These are phyloP conservation scores for Arthrocladium fulminans DNA, from an alignment of 2,329 filamentous ascomycete genomes.

Conservation along the genomic window DNA sequence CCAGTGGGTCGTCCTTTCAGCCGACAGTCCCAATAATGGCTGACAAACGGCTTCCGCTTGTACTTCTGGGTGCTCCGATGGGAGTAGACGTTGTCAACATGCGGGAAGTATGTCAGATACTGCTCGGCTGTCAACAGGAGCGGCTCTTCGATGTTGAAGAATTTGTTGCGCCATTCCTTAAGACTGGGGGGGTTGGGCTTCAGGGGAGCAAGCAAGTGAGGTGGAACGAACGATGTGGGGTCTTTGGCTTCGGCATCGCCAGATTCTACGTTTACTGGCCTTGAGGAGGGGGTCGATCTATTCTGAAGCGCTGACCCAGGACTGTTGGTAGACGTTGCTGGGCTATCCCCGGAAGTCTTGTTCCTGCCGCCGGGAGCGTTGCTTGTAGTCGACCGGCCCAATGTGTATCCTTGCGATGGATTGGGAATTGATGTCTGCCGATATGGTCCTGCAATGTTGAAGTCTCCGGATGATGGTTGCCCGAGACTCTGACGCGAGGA, in stretches of 20 bases:
- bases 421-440: neutral
- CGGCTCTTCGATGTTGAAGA: conserved; percentile 67
- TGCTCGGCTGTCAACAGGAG: conserved; percentile 66
- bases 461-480: neutral
- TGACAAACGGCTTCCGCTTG: conserved; percentile 73
- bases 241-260: neutral
- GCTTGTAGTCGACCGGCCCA: neutral
- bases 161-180: conserved; percentile 57
- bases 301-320: neutral
- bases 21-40: conserved; percentile 77
- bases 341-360: neutral
- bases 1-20: conserved; percentile 71
- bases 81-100: conserved; percentile 77
- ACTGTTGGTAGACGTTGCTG: neutral
- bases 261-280: neutral
- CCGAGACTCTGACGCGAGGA: neutral
- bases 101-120: conserved; percentile 72
- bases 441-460: neutral
- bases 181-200: conserved; percentile 59
- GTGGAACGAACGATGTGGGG: conserved; percentile 4
- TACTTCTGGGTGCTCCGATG: conserved; percentile 73
- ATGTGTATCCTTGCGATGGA: neutral
- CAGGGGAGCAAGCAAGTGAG: conserved; percentile 16
- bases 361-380: neutral
- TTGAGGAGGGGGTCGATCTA: neutral